A percentile compares a stretch with the other conserved stretches of the same genome.
Evolutionary conservation across 192 early-diverging fungal species (phyloP).

Genomic region (Podila verticillata): DNA sequence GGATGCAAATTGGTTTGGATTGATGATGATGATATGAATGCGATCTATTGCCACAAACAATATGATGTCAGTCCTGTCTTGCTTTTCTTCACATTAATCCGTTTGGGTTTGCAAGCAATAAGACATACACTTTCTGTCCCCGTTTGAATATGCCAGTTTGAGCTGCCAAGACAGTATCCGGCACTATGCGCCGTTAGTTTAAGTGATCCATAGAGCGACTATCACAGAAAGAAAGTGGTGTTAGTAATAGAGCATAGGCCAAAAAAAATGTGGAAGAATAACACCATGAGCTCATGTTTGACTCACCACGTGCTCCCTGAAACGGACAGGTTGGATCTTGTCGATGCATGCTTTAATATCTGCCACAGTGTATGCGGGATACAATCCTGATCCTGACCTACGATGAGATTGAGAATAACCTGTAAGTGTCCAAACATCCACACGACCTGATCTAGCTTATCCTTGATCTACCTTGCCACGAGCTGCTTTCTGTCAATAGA

Average conservation of each 20-base stretch:
- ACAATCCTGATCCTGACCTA: constrained; percentile 27
- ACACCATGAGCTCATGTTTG: not conserved
- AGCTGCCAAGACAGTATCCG: constrained; percentile 76
- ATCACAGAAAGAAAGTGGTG: not conserved
- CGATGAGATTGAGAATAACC: too few species aligned
- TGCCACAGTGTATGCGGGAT: constrained; percentile 62
- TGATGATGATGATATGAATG: constrained; percentile 59
- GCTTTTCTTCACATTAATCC: not conserved
- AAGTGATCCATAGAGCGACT: constrained; percentile 51
- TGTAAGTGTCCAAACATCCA: not conserved
- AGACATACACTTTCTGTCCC: constrained; percentile 59
- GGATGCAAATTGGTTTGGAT: constrained; percentile 57
- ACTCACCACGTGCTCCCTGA: constrained; percentile 62
- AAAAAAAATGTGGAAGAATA: constrained; percentile 5
- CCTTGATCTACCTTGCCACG: constrained; percentile 1
- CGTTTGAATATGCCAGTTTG: constrained; percentile 79
- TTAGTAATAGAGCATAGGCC: constrained; percentile 16
- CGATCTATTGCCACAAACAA: constrained; percentile 30
- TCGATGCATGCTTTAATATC: constrained; percentile 68
- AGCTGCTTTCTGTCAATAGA: constrained; percentile 40
- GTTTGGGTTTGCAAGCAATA: too few species aligned
- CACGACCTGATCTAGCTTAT: not conserved
- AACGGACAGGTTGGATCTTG: constrained; percentile 69
- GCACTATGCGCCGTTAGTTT: constrained; percentile 72
- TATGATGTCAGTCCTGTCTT: not conserved